phyloP scores from a whole-genome alignment of 371 early-diverging fungal species.

The Amoeboaphelidium protococcarum region DNA sequence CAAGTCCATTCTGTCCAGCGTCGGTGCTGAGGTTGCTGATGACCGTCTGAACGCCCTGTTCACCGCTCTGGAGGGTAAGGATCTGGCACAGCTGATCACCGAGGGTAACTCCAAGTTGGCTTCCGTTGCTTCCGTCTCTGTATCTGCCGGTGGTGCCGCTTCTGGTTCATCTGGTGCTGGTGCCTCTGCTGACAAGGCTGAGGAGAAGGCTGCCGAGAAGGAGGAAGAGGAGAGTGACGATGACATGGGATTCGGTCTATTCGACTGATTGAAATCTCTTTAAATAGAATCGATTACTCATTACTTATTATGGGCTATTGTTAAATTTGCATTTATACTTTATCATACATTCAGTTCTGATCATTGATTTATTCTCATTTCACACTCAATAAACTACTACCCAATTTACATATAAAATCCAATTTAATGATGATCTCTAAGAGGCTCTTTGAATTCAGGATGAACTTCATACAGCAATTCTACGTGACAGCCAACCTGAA shows the following conservation, averaged over 20 bases:
- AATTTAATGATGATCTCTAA: too few relatives aligned
- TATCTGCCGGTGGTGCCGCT: conserved; percentile 2
- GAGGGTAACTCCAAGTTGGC: conserved; percentile 5
- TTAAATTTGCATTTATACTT: too few relatives aligned
- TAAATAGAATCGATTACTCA: too few relatives aligned
- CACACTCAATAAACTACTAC: too few relatives aligned
- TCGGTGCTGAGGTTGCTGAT: conserved; percentile 2
- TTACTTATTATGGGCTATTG: too few relatives aligned
- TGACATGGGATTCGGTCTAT: conserved; percentile 1
- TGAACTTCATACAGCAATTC: too few relatives aligned
- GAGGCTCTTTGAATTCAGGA: too few relatives aligned
- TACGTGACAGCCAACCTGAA: too few relatives aligned
- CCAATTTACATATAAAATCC: too few relatives aligned
- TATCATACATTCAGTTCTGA: too few relatives aligned
- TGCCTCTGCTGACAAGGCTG: background rate
- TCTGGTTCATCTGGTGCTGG: background rate
- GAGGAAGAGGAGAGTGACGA: conserved; percentile 4
- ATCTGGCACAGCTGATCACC: conserved; percentile 4
- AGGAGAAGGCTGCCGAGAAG: conserved; percentile 1
- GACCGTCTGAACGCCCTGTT: conserved; percentile 4
- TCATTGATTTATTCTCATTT: too few relatives aligned
- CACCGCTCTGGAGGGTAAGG: conserved; percentile 2
- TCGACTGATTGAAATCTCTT: background rate
- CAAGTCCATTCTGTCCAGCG: conserved; percentile 1
- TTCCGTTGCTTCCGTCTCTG: background rate